Base-by-base conservation (phyloP, 768 basidiomycete genomes). In the Podaxis carcinomalis region DNA sequence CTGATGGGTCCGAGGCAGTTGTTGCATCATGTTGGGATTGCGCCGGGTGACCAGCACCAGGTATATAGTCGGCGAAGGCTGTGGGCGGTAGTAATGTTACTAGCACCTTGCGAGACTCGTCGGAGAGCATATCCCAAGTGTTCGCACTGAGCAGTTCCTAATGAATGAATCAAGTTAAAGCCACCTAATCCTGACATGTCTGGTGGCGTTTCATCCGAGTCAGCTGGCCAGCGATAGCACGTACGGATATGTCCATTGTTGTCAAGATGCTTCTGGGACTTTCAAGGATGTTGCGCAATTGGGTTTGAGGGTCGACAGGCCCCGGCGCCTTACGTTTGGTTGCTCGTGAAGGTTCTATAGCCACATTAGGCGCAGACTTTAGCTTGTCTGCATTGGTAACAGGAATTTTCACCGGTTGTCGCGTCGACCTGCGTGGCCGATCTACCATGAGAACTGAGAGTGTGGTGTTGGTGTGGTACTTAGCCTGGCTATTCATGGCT, bases 211-310 rank as follows among this genome's bases (percentile, higher is more conserved):
- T 40, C 51, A 61, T 61, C n/a, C 35, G 27, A 53, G 27, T 44
- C 44, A n/a, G 28, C 11, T 27, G 42, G 39, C 23, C 50, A 19
- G n/a, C 19, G 32, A 44, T 32, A 46, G 46, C 47, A 76, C 79
- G 71, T 73, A 86, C 85, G 64, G 78, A 74, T 61, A 84, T 78
- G 58, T 85, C 77, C 64, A 82, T 70, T 27, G 69, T 75, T 9
- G 80, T 80, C 7, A 85, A 70, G 16, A 75, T 68, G 69, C 83
- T 85, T 68, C 79, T 81, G 1, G 79, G 69, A 68, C 74, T 78
- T 59, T 79, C 73, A 7, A 85, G 68, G 50, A 85, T 68, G 37
- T 74, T 73, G 25, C 80, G 69, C 51, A 50, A 36, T 55, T 77
- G 70, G 40, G 76, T 71, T 19, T 68, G 72, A 4, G 73, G 72